Evolutionary conservation across 2,329 filamentous ascomycete species (phyloP), one percentile per base, ranked within the genome.

Genomic region (Cadophora malorum): DNA sequence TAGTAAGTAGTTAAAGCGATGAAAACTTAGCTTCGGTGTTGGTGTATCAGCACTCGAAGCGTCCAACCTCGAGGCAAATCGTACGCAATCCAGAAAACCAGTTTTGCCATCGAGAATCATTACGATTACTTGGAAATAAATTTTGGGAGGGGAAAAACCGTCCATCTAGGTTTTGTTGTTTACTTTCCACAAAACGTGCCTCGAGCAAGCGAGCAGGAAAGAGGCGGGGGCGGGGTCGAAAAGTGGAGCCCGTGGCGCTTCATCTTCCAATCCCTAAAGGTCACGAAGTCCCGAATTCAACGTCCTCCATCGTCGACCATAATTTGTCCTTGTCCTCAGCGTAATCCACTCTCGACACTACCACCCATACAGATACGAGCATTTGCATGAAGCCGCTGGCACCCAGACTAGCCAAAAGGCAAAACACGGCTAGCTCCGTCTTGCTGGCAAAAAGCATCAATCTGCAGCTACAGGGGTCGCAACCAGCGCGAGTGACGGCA

Each of bases 401-500:
- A 45, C 41, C 14, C 21, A 23, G 28, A 9, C 53, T 38, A 58
- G 55, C 55, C 33, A 58, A 35, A 38, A 58, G 9, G 55, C 33
- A 58, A 2, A 58, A 23, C 16, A 33, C 7, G n/a, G 55, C 55
- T 58, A 58, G 55, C 33, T 38, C 7, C 9, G n/a, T 16, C 55
- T 28, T 31, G 55, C 33, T 58, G 33, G 55, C 31, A 38, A 23
- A 38, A 35, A 35, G 53, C 28, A 28, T 38, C 52, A 28, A 38
- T 10, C 55, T 58, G 55, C 55, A 58, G 55, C 31, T 58, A 33
- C 55, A 56, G 31, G 55, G 55, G n/a, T 58, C 55, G 0, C 28
- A 9, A 21, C 31, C 19, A 56, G 31, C 33, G 8, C 55, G 19
- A 58, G 1, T 58, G 52, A 33, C 55, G n/a, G 10, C 33, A 58